Percentiles rank a stretch among this genome's conserved stretches.
Evolutionary conservation across 176 grass and related monocot genomes (phyloP).

Genomic region (Musa beccarii): DNA sequence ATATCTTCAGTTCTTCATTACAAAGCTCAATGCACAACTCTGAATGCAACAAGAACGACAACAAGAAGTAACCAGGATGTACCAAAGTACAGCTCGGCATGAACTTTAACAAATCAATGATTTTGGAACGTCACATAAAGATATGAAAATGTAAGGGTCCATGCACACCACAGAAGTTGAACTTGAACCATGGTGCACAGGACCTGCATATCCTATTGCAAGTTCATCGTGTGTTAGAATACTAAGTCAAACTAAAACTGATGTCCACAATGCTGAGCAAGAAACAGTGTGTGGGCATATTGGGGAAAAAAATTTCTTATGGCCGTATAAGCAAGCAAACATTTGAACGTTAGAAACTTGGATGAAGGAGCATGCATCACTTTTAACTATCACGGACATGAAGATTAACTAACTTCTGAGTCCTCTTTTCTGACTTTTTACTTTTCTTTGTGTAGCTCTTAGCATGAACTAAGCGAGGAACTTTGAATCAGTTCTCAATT

Average conservation of each 20-base stretch:
- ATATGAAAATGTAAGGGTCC: no score
- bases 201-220: not conserved
- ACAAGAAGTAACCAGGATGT: no score
- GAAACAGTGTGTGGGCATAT: no score
- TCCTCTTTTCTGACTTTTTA: not conserved
- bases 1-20: not conserved
- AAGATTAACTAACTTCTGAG: not conserved
- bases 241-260: not conserved
- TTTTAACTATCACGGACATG: not conserved
- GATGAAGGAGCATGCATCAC: not conserved
- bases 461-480: not conserved
- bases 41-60: not conserved
- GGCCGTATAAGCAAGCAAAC: not conserved
- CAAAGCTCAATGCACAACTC: not conserved
- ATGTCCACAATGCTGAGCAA: no score
- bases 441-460: not conserved
- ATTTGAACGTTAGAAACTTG: not conserved
- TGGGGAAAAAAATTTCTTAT: not conserved
- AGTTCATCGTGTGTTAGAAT: not conserved
- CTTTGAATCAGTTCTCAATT: not conserved
- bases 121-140: not conserved
- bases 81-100: not conserved
- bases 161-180: not conserved
- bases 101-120: not conserved
- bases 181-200: not conserved